Percentiles rank a stretch among this genome's conserved stretches.
phyloP scores from a whole-genome alignment of 805 yeast species.

The Myxozyma lipomycoides region DNA sequence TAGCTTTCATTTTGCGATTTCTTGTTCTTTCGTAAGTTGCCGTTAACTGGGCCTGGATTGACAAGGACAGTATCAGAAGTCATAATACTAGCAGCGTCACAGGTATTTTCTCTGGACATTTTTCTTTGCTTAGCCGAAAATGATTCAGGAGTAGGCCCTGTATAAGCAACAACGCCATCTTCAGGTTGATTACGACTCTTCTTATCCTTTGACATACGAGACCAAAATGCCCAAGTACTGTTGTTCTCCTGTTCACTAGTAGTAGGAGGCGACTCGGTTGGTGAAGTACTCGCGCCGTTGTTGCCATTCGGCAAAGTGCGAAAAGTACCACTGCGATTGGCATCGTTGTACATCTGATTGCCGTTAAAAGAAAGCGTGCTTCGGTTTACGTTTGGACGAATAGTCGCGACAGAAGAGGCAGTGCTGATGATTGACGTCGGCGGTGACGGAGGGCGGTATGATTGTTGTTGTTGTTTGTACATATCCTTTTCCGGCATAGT shows the following conservation, averaged over 20 bases:
- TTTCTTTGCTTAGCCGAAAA: conserved; percentile 14
- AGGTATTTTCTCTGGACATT: neutral
- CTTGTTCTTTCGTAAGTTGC: conserved; percentile 3
- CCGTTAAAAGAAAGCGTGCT: conserved; percentile 12
- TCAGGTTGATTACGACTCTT: conserved; percentile 2
- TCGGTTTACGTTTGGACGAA: conserved; percentile 22
- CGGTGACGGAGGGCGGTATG: conserved; percentile 23
- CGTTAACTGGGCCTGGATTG: neutral
- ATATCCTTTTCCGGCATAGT: conserved; percentile 3
- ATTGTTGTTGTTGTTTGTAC: neutral
- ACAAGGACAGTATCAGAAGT: conserved; percentile 9
- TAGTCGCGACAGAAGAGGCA: conserved; percentile 13
- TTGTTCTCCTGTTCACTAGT: conserved; percentile 4
- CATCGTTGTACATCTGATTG: neutral
- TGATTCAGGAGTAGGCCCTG: conserved; percentile 12
- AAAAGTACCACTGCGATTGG: neutral
- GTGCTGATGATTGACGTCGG: conserved; percentile 24
- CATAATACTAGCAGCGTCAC: conserved; percentile 11
- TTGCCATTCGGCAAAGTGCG: neutral
- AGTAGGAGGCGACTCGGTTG: neutral
- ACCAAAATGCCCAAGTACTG: conserved; percentile 25
- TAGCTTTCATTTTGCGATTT: conserved; percentile 3
- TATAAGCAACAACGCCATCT: conserved; percentile 22
- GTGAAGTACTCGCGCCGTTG: conserved; percentile 3
- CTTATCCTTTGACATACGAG: conserved; percentile 13